A percentile compares a stretch with the other conserved stretches of the same genome.
Evolutionary conservation across 2,329 filamentous ascomycete genomes (phyloP).

Genomic region (Epichloe sibirici): DNA sequence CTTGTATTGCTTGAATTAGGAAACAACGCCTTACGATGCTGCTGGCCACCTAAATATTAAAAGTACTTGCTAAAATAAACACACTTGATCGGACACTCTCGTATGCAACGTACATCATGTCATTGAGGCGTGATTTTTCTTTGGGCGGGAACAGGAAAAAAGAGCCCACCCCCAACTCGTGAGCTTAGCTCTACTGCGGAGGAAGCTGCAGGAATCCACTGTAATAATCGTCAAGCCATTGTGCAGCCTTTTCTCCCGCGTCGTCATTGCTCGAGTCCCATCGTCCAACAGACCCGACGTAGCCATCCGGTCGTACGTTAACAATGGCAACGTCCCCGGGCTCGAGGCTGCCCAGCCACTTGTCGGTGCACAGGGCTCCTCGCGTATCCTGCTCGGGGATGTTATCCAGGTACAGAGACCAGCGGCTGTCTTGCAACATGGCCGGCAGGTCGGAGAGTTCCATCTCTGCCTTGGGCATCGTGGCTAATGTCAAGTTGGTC

Average conservation of each 20-base stretch:
- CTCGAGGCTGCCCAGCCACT: constrained; percentile 52
- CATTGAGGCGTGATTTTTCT: not conserved
- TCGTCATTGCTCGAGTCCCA: constrained; percentile 40
- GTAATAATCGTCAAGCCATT: constrained; percentile 44
- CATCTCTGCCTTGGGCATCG: constrained; percentile 47
- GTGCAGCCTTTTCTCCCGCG: constrained; percentile 37
- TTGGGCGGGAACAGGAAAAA: not conserved
- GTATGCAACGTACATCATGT: not conserved
- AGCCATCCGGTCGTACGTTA: constrained; percentile 62
- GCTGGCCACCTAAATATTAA: not conserved
- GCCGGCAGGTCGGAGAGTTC: constrained; percentile 54
- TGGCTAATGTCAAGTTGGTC: constrained; percentile 25
- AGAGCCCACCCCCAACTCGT: not conserved
- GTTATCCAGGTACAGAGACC: constrained; percentile 63
- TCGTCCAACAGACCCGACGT: constrained; percentile 51
- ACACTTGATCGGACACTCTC: not conserved
- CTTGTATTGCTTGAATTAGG: not conserved
- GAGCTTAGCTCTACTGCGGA: constrained; percentile 2
- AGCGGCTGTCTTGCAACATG: constrained; percentile 50
- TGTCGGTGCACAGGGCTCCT: constrained; percentile 46
- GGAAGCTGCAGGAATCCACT: constrained; percentile 41
- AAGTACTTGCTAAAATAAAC: not conserved
- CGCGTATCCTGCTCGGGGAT: constrained; percentile 42
- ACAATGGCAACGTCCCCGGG: constrained; percentile 48
- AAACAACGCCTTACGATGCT: not conserved